Evolutionary conservation across 1,284 basidiomycete genomes (phyloP), one percentile per base, ranked within the genome.

Genomic region (Pisolithus thermaeus): DNA sequence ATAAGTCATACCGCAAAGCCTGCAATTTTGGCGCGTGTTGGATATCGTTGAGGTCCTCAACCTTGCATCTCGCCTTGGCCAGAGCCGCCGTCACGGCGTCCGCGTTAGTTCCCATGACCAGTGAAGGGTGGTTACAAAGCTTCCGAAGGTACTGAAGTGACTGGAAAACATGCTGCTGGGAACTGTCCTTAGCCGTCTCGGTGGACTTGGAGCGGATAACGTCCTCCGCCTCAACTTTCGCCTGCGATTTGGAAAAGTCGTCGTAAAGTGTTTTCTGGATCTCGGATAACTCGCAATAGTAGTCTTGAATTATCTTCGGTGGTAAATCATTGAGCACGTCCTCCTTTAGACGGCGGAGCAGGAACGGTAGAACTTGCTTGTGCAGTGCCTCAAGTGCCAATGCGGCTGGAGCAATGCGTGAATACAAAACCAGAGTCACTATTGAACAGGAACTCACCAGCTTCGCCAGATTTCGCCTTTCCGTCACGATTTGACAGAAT

Each of bases 251-350:
- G 1, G 90, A 84, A 63, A 94, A 97, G 63, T 95, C 88, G 64
- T 97, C 95, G 67, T 97, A 98, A 16, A 98, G 78, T 61, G 85
- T 77, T 70, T 93, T 92, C 73, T 99, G 95, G 49, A 99, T 70
- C 14, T 93, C 88, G 0, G 95, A 97, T 2, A 99, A 78, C 64
- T 99, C 96, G 76, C 96, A 98, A 65, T 98, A 97, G 69, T 99
- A 98, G 67, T 99, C 97, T 70, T 99, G 97, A 57, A 99, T 99
- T 68, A 99, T 99, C 75, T 99, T 99, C 2, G 97, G 97, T 0
- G 97, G 97, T 2, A 99, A 77, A 66, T 99, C 97, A 60, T 93
- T 75, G 54, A 99, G 76, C 22, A 99, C 97, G 64, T 99, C 95
- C 70, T 99, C 97, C 68, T 99, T 99, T 62, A 99, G 74, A 20